Conservation (phyloP, 2,329 filamentous ascomycete species). For the Zelopaecilomyces penicillatus region DNA sequence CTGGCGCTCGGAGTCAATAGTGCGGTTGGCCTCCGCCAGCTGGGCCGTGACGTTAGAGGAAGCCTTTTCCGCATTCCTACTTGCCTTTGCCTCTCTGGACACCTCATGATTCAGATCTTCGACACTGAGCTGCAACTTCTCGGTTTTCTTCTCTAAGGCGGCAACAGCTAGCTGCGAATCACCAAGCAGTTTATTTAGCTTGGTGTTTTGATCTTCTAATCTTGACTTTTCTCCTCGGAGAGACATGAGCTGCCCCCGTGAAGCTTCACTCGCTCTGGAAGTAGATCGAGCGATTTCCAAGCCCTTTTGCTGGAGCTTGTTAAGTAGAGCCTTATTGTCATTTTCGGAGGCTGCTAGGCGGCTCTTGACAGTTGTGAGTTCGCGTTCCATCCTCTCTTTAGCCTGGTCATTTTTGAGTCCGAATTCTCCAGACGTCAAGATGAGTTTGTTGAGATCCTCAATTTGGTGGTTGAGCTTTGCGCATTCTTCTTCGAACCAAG, state of each 20-base stretch:
- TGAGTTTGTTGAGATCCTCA: slow-evolving; percentile 77
- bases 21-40: slow-evolving; percentile 80
- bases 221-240: slow-evolving; percentile 77
- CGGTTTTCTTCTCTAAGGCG: slow-evolving; percentile 84
- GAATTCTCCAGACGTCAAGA: slow-evolving; percentile 83
- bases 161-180: slow-evolving; percentile 77
- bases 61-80: slow-evolving; percentile 81
- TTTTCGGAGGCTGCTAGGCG: slow-evolving; percentile 88
- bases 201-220: slow-evolving; percentile 73
- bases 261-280: slow-evolving; percentile 76
- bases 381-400: slow-evolving; percentile 85
- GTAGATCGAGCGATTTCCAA: slow-evolving; percentile 88
- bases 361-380: slow-evolving; percentile 84
- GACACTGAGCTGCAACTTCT: slow-evolving; percentile 78
- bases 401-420: slow-evolving; percentile 85
- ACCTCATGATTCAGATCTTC: slow-evolving; percentile 93
- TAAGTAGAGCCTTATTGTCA: slow-evolving; percentile 88
- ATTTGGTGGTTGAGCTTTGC: slow-evolving; percentile 69
- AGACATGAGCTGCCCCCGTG: slow-evolving; percentile 65
- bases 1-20: slow-evolving; percentile 83
- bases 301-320: slow-evolving; percentile 96
- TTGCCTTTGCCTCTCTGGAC: slow-evolving; percentile 79
- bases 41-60: slow-evolving; percentile 74
- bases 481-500: slow-evolving; percentile 73
- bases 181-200: slow-evolving; percentile 73